Evolutionary conservation across 306 rosid genomes (phyloP).

Genomic region (Vigna unguiculata): DNA sequence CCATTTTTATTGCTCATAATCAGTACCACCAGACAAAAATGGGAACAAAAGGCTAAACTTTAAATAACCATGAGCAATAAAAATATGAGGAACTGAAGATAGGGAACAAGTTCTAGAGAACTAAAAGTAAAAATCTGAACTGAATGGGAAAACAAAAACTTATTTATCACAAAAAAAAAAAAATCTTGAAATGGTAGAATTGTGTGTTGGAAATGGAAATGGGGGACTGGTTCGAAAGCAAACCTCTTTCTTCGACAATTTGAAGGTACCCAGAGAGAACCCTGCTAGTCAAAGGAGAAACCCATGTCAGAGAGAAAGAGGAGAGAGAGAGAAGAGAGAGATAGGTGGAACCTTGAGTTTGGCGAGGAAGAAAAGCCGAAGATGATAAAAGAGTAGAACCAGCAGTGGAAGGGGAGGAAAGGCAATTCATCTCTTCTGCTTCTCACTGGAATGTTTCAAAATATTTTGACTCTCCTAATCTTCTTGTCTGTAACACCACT

Average conservation of each 20-base stretch:
- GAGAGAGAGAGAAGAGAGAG: not conserved
- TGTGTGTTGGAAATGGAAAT: not conserved
- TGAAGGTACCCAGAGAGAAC: conserved; percentile 40
- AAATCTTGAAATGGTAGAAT: conserved; percentile 10
- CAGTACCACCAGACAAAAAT: too few species aligned
- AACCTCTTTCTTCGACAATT: conserved; percentile 55
- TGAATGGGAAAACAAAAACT: too few species aligned
- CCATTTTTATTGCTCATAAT: too few species aligned
- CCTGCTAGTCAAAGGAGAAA: conserved; percentile 41
- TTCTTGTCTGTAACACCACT: not conserved
- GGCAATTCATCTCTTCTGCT: conserved; percentile 39
- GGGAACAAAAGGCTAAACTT: too few species aligned
- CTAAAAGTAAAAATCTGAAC: too few species aligned
- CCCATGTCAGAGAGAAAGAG: not conserved
- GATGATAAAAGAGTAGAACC: conserved; percentile 37
- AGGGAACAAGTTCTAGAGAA: too few species aligned
- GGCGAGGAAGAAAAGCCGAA: conserved; percentile 45
- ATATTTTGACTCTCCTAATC: not conserved
- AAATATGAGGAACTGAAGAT: too few species aligned
- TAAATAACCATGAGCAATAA: too few species aligned
- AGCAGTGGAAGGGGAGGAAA: conserved; percentile 20
- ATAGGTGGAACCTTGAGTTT: conserved; percentile 41
- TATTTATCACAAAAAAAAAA: not conserved
- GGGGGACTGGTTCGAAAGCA: not conserved
- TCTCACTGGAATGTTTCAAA: not conserved